phyloP scores from a whole-genome alignment of 176 grass and related monocot genomes.

The Stipa capillata region DNA sequence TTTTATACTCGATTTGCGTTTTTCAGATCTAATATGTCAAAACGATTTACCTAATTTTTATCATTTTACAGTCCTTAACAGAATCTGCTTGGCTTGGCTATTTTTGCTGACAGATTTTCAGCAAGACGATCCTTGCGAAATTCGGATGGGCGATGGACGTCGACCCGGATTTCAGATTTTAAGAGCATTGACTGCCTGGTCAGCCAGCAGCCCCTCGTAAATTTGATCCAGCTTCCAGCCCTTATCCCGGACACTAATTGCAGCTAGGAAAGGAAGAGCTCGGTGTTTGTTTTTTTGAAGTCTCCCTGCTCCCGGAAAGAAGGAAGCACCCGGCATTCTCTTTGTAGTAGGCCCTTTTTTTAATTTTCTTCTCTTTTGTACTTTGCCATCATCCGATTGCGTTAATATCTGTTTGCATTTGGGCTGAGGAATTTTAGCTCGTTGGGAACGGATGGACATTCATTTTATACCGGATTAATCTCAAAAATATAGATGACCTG shows the following conservation, averaged over 20 bases:
- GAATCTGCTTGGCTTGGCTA: background rate
- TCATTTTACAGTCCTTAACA: background rate
- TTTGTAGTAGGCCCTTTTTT: conserved; percentile 21
- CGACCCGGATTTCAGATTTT: conserved; percentile 76
- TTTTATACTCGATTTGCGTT: background rate
- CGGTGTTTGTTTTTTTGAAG: conserved; percentile 23
- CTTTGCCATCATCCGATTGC: conserved; percentile 4
- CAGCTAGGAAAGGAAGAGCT: conserved; percentile 54
- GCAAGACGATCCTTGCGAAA: conserved; percentile 79
- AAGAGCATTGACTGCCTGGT: conserved; percentile 14
- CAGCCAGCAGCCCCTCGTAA: background rate
- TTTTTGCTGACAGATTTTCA: conserved; percentile 74
- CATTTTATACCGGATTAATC: conserved; percentile 40
- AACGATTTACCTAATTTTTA: background rate
- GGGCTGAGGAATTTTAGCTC: conserved; percentile 22
- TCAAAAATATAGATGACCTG: conserved; percentile 38
- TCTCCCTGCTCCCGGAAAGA: conserved; percentile 21
- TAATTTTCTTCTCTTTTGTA: background rate
- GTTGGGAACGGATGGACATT: conserved; percentile 45
- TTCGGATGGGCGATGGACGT: conserved; percentile 86
- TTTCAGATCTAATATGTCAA: background rate
- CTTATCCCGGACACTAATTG: conserved; percentile 17
- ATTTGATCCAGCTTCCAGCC: conserved; percentile 19
- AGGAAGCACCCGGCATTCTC: conserved; percentile 26
- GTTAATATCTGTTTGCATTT: conserved; percentile 26